A percentile compares a stretch with the other conserved stretches of the same genome.
Evolutionary conservation across 306 rosid species (phyloP).

Genomic region (Malus asiatica): DNA sequence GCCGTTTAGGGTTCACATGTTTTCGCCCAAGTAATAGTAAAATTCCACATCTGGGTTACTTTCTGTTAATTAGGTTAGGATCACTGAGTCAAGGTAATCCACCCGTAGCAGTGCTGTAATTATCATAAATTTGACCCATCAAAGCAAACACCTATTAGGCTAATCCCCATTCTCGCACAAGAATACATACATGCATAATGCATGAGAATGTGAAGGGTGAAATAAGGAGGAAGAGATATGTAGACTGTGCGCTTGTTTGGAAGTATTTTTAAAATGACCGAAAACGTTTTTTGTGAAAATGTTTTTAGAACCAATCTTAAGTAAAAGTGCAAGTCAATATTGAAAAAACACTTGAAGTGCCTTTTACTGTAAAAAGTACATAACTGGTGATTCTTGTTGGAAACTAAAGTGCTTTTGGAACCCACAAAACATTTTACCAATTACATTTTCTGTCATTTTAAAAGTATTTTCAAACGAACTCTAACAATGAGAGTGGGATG

Average conservation of each 20-base stretch:
- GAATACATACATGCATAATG: not conserved
- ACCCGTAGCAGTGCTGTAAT: slow-evolving; percentile 31
- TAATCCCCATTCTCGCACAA: slow-evolving; percentile 10
- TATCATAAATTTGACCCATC: slow-evolving; percentile 22
- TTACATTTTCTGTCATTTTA: rapidly evolving
- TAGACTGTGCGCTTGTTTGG: not conserved
- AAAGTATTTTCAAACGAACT: rapidly evolving
- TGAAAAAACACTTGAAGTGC: no score
- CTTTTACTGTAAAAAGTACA: no score
- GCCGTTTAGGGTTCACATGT: slow-evolving; percentile 1
- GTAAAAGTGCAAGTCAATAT: no score
- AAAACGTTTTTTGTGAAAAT: rapidly evolving
- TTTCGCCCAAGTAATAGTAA: slow-evolving; percentile 17
- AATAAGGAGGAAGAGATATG: not conserved
- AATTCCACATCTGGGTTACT: slow-evolving; percentile 14
- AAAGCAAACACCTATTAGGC: not conserved
- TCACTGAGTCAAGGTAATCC: slow-evolving; percentile 45
- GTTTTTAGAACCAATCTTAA: no score
- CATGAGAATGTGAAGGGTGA: not conserved
- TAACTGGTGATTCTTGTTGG: no score
- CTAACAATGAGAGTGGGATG: no score
- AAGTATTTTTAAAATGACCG: no score
- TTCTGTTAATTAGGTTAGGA: not conserved
- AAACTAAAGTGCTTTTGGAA: no score
- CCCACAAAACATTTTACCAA: no score